These are phyloP conservation scores for Rhodotorula sp. DNA, from an alignment of 1,284 basidiomycete species.

Conservation along the genomic window DNA sequence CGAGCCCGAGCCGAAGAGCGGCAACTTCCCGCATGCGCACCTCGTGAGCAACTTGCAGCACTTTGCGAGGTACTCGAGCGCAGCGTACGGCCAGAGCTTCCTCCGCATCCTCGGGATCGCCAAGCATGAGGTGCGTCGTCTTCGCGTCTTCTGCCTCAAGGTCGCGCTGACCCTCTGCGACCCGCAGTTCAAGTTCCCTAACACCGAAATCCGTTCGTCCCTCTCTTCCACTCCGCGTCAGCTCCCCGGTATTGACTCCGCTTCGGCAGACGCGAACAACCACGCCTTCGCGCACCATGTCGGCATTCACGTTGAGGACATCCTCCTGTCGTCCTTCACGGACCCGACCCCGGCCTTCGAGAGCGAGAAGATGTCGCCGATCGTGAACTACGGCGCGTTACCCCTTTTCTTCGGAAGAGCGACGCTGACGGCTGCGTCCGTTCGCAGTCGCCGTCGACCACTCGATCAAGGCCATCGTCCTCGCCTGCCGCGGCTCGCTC, in stretches of 20 bases:
- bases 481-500: conserved; percentile 57
- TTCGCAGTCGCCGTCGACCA: conserved; percentile 55
- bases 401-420: not conserved
- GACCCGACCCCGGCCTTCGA: conserved; percentile 48
- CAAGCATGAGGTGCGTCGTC: conserved; percentile 21
- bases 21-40: conserved; percentile 54
- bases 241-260: conserved; percentile 29
- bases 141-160: not conserved
- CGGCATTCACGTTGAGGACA: conserved; percentile 55
- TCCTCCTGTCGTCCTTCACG: conserved; percentile 57
- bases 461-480: conserved; percentile 50
- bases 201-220: conserved; percentile 53
- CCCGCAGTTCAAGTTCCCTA: conserved; percentile 55
- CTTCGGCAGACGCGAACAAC: conserved; percentile 39
- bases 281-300: conserved; percentile 54
- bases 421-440: conserved; percentile 49
- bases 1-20: conserved; percentile 35
- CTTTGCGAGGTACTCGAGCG: conserved; percentile 56
- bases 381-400: conserved; percentile 41
- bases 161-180: not conserved
- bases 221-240: not conserved
- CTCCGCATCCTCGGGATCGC: conserved; percentile 57
- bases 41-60: conserved; percentile 56
- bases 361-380: conserved; percentile 52
- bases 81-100: conserved; percentile 56